Evolutionary conservation across 257 asterid genomes (phyloP), one percentile per base, ranked within the genome.

Genomic region (Solanum gracilifrons): DNA sequence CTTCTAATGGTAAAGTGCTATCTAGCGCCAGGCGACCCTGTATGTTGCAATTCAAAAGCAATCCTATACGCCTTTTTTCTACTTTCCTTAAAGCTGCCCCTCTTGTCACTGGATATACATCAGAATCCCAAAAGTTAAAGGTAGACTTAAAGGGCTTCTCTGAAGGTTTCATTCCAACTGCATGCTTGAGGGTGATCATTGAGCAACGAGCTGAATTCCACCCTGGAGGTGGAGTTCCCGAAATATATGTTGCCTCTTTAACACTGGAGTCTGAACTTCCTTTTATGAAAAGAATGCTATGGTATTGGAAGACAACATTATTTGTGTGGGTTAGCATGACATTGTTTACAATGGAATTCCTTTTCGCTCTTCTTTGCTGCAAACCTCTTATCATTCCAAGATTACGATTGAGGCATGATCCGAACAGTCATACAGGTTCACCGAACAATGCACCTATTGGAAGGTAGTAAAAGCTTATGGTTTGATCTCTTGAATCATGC

Each of bases 221-320:
- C 32, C 92, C 91, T 4, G 97, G 96, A 84, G 93, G 92, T 77
- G 98, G 98, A 76, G 90, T 94, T 84, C 99, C 98, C 33, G 98
- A 95, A 89, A 92, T 97, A 73, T 97, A 97, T 87, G 25, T 89
- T 46, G 96, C 98, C 25, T 92, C 92, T 87, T 88, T 95, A 43
- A 69, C 62, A 35, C 91, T 95, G 58, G 95, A 94, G 82, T 94
- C 98, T 4, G 94, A 95, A 83, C 99, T 93, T 84, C 98, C 98
- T 64, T 87, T 94, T 5, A 86, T 89, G 73, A 93, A 91, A 88
- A 93, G 92, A 88, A 69, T 92, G 33, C 6, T 94, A 74, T 97
- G 98, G 98, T 92, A 85, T 83, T 97, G 98, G 98, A 94, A 88
- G 90, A 94, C 87, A 83, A 94, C 98, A n/a, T 82, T 97, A 48